phyloP scores from a whole-genome alignment of 2,329 filamentous ascomycete genomes.

The Alternaria dauci region DNA sequence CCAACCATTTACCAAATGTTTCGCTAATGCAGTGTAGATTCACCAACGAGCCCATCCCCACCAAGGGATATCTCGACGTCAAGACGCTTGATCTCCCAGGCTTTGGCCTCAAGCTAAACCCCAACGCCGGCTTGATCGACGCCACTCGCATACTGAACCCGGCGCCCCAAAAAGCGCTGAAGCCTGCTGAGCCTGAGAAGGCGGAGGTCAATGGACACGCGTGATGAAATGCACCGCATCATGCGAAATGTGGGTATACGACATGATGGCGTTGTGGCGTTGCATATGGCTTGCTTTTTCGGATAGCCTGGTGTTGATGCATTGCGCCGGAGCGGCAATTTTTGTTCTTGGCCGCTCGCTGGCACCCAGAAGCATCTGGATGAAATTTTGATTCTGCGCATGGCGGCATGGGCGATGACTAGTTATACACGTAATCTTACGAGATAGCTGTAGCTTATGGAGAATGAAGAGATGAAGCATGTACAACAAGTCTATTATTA shows the following conservation, averaged over 20 bases:
- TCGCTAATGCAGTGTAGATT: constrained; percentile 7
- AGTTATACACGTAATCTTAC: background rate
- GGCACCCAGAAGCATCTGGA: background rate
- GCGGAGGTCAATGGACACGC: constrained; percentile 30
- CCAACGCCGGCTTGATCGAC: constrained; percentile 79
- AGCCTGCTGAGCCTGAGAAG: constrained; percentile 35
- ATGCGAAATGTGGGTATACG: constrained; percentile 17
- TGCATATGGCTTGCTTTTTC: constrained; percentile 10
- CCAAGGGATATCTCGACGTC: constrained; percentile 80
- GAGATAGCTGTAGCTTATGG: constrained; percentile 2
- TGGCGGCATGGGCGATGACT: background rate
- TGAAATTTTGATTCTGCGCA: background rate
- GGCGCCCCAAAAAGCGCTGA: constrained; percentile 58
- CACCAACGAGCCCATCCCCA: constrained; percentile 38
- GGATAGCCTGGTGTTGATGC: constrained; percentile 12
- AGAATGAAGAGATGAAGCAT: constrained; percentile 5
- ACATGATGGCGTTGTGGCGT: constrained; percentile 18
- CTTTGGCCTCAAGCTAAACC: constrained; percentile 88
- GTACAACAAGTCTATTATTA: constrained; percentile 36
- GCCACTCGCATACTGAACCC: constrained; percentile 77
- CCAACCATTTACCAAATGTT: background rate
- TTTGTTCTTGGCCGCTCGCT: constrained; percentile 1
- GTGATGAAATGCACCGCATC: constrained; percentile 4
- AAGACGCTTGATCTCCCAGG: constrained; percentile 86
- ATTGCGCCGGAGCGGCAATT: constrained; percentile 11